These are phyloP conservation scores for Wickerhamiella alocasiicola DNA, from an alignment of 805 yeast genomes.

Conservation along the genomic window DNA sequence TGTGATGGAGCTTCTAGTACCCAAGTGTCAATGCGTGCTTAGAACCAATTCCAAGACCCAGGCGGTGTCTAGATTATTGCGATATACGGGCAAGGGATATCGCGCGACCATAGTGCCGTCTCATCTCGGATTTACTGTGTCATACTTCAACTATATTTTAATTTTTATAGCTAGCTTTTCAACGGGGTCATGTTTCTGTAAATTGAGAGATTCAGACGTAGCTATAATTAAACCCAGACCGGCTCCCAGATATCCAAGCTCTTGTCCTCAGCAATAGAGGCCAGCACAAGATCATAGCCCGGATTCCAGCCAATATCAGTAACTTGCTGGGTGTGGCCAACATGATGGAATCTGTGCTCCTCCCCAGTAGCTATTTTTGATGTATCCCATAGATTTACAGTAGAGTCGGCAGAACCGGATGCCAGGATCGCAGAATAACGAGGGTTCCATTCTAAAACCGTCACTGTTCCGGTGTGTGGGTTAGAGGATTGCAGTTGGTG, in stretches of 20 bases:
- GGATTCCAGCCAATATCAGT: conserved; percentile 77
- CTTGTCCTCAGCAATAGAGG: conserved; percentile 75
- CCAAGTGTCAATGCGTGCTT: too few relatives aligned
- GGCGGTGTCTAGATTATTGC: not conserved
- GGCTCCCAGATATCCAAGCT: conserved; percentile 84
- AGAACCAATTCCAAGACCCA: not conserved
- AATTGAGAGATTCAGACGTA: not conserved
- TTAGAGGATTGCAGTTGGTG: conserved; percentile 21
- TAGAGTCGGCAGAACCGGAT: conserved; percentile 52
- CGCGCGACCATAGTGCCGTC: not conserved
- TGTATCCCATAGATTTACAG: conserved; percentile 25
- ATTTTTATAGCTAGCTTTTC: not conserved
- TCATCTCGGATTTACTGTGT: too few relatives aligned
- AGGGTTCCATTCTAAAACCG: conserved; percentile 67
- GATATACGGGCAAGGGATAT: not conserved
- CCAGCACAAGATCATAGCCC: conserved; percentile 54
- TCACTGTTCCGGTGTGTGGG: conserved; percentile 43
- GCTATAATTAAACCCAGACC: not conserved
- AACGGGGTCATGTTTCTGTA: not conserved
- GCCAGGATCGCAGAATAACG: conserved; percentile 42
- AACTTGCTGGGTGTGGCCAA: conserved; percentile 80
- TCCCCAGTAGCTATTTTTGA: conserved; percentile 5
- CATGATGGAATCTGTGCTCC: conserved; percentile 47
- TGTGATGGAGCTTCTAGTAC: too few relatives aligned
- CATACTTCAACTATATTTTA: too few relatives aligned